These are phyloP conservation scores for Amaranthus cruentus DNA, from an alignment of 148 eudicot genomes.

Conservation along the genomic window DNA sequence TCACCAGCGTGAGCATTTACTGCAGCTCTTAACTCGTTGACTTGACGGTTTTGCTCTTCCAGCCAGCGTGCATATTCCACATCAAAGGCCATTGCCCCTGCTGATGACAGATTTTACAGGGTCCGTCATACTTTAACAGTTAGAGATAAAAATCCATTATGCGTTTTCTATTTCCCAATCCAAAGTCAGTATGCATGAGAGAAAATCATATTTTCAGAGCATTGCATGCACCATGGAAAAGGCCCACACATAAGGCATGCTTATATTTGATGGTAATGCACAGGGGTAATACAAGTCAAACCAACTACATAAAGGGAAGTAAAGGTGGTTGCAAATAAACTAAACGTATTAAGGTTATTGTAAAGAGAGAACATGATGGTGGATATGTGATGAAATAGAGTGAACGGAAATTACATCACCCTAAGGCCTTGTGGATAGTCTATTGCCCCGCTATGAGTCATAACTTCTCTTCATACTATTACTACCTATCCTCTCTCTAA, in stretches of 20 bases:
- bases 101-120: constrained; percentile 8
- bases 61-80: constrained; percentile 56
- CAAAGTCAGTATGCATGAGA: not conserved
- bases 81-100: constrained; percentile 59
- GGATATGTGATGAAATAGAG: too few relatives aligned
- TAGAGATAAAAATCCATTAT: not conserved
- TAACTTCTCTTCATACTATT: too few relatives aligned
- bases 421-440: too few relatives aligned
- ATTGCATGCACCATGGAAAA: not conserved
- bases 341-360: too few relatives aligned
- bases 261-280: not conserved
- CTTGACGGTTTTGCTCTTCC: constrained; percentile 51
- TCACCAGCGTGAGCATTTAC: constrained; percentile 53
- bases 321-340: too few relatives aligned
- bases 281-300: too few relatives aligned
- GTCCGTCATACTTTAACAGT: not conserved
- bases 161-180: not conserved
- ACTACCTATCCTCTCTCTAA: too few relatives aligned
- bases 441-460: too few relatives aligned
- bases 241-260: not conserved
- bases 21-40: constrained; percentile 48
- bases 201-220: not conserved
- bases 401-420: too few relatives aligned
- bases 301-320: too few relatives aligned
- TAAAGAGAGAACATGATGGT: too few relatives aligned